Evolutionary conservation across 31 red algal species (phyloP), one percentile per base, ranked within the genome.

Genomic region (Porphyra umbilicalis): DNA sequence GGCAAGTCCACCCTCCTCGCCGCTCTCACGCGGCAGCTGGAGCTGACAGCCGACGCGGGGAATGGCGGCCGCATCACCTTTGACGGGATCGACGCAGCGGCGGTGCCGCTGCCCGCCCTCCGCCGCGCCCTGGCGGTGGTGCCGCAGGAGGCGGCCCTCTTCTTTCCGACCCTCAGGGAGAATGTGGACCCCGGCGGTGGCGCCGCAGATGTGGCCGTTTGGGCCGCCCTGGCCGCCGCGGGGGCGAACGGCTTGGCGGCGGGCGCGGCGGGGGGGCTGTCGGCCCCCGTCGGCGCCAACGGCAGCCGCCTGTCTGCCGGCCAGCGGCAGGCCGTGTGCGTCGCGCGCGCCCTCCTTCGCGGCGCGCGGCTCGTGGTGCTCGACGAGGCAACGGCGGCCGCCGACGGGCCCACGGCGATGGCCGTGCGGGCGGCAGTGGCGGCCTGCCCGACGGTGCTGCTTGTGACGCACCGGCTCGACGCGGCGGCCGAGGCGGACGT

Each of bases 271-370:
- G 87, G 32, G 36, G 37, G 33, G 38, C 83, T 80, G 88, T 67
- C 67, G 88, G 88, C 37, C 75, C 68, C 29, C 31, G 88, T 33
- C 84, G 87, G 79, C 36, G 82, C n/a, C 36, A 83, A 20, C 81
- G 88, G 42, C 57, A 83, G 46, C 77, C 83, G 15, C 74, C 85
- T 94, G 75, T 96, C 94, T 33, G 94, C 90, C 16, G 97, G 97
- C 25, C 94, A 99, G 40, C 46, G 91, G 68, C 97, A 99, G 86
- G 77, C 97, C 13, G 87, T 99, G 29, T 99, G 97, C 75, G 77
- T 99, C 36, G 92, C 94, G 14, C 88, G 97, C 32, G 83, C 83
- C 42, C 79, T 90, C 32, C 25, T 90, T 4, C 77, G 88, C 29
- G 14, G 36, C 9, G 77, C 88, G 42, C 75, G 42, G 75, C 34